Conservation (phyloP, 768 basidiomycete genomes). For the Cantharellus anzutake region DNA sequence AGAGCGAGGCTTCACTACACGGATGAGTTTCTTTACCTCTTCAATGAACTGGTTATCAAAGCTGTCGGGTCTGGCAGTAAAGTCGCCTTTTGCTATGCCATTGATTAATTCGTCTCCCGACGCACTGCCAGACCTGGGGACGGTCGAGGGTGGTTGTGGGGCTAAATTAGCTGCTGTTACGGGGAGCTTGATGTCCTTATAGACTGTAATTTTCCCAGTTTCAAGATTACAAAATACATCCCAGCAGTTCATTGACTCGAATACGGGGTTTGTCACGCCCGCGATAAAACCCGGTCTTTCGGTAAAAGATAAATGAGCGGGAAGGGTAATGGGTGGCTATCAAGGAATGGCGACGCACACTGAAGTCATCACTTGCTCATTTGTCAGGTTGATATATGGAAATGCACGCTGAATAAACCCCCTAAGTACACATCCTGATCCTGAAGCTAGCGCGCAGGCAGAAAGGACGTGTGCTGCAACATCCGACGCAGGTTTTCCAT, state of each 20-base stretch:
- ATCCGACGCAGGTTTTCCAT: constrained; percentile 72
- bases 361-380: constrained; percentile 33
- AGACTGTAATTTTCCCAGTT: constrained; percentile 66
- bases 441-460: constrained; percentile 83
- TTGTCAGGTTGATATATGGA: constrained; percentile 78
- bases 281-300: constrained; percentile 80
- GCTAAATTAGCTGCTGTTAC: constrained; percentile 12
- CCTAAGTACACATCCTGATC: constrained; percentile 64
- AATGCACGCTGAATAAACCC: constrained; percentile 87
- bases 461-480: constrained; percentile 86
- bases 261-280: constrained; percentile 94
- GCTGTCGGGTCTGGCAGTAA: constrained; percentile 25
- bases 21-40: constrained; percentile 38
- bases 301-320: not conserved
- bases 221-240: constrained; percentile 88
- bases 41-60: constrained; percentile 82
- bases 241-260: constrained; percentile 75
- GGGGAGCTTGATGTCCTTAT: constrained; percentile 52
- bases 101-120: not conserved
- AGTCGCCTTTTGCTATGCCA: not conserved
- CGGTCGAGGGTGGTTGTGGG: not conserved
- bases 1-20: not conserved
- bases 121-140: not conserved
- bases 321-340: not conserved
- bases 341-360: constrained; percentile 33